Conservation (phyloP, 352 stramenopile genomes). For the Pythium aphanidermatum region DNA sequence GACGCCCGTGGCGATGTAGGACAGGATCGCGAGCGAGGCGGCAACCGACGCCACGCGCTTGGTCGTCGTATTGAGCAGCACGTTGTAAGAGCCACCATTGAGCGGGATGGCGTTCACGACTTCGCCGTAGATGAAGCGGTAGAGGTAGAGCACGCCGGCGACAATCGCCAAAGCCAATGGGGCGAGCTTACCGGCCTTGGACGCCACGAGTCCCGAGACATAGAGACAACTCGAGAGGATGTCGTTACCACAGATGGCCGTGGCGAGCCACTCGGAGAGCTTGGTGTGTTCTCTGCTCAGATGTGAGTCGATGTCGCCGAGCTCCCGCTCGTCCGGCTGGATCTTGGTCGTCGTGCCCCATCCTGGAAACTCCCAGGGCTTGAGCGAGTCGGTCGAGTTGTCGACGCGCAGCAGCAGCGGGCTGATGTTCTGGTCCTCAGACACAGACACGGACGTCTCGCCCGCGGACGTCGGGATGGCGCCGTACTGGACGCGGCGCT, state of each 20-base stretch:
- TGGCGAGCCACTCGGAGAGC: constrained; percentile 91
- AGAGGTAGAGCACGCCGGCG: constrained; percentile 82
- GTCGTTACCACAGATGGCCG: constrained; percentile 94
- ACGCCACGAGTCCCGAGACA: constrained; percentile 76
- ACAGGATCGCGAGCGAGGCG: constrained; percentile 92
- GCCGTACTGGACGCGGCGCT: constrained; percentile 44
- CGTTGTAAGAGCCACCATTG: constrained; percentile 95
- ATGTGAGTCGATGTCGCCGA: constrained; percentile 69
- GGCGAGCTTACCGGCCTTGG: constrained; percentile 88
- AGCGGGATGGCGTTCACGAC: constrained; percentile 91
- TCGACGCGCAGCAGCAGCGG: constrained; percentile 71
- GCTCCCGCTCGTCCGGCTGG: constrained; percentile 53
- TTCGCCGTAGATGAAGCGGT: constrained; percentile 94
- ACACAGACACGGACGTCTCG: constrained; percentile 25
- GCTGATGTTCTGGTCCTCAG: constrained; percentile 42
- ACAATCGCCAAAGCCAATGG: constrained; percentile 89
- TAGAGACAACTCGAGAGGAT: constrained; percentile 94
- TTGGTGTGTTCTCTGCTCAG: constrained; percentile 74
- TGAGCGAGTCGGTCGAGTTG: constrained; percentile 59
- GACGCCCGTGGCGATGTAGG: constrained; percentile 94
- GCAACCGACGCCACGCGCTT: constrained; percentile 92
- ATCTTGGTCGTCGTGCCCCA: constrained; percentile 67
- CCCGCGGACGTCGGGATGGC: constrained; percentile 38
- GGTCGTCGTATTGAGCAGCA: constrained; percentile 93
- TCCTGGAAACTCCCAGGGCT: constrained; percentile 82